Percentiles rank a stretch among this genome's conserved stretches.
Evolutionary conservation across 176 grass and related monocot species (phyloP).

Genomic region (Bothriochloa decipiens): DNA sequence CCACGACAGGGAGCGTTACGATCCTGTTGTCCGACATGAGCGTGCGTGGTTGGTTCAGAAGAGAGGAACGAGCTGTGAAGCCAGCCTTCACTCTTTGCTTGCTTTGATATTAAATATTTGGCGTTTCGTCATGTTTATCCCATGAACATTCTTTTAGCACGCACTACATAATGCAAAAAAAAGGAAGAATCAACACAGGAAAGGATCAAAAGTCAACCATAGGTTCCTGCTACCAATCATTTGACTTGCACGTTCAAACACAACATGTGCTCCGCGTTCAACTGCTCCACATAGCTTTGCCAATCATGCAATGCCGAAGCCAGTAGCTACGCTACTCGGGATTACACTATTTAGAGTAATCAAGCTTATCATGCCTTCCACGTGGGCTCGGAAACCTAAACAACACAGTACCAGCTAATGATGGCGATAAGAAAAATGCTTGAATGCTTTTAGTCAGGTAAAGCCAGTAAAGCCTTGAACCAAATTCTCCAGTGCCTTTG

Average conservation of each 20-base stretch:
- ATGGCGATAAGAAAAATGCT: not conserved
- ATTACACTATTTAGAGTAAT: not conserved
- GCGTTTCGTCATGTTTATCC: not conserved
- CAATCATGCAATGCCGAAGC: constrained; percentile 14
- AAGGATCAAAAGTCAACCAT: not conserved
- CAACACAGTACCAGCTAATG: not conserved
- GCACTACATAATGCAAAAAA: not conserved
- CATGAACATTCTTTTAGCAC: not conserved
- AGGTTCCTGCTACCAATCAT: not conserved
- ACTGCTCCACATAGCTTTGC: not conserved
- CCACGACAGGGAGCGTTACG: not conserved
- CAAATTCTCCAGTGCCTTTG: not conserved
- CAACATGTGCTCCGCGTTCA: constrained; percentile 1
- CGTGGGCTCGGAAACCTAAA: not conserved
- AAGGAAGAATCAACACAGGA: not conserved
- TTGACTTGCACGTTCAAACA: not conserved
- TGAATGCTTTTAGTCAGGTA: not conserved
- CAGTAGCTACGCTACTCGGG: not conserved
- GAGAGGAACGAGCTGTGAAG: not conserved
- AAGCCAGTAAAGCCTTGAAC: not conserved
- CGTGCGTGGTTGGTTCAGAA: not conserved
- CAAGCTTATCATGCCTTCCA: not conserved
- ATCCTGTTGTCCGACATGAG: not conserved
- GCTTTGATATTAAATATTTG: too few species aligned
- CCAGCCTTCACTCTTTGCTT: too few species aligned